Evolutionary conservation across 805 yeast genomes (phyloP), one percentile per base, ranked within the genome.

Genomic region (Wickerhamiella bombiphila): DNA sequence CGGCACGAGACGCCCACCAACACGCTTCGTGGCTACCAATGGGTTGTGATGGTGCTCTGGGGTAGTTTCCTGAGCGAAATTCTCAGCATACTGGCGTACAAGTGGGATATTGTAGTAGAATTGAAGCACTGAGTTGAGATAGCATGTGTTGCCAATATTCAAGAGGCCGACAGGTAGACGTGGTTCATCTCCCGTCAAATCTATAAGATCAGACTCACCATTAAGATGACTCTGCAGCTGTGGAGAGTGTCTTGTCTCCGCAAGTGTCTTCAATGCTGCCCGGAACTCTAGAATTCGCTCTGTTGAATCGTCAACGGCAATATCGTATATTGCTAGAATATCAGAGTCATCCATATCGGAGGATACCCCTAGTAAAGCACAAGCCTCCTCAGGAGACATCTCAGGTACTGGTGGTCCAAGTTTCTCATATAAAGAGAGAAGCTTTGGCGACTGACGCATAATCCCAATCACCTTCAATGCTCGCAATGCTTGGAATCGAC

Each of bases 131-230:
- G 97, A 88, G 55, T 91, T 88, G 56, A 91, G 64, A 49, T 86
- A 86, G 57, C 98, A 91, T 0, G 98, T 88, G 54, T 91, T 91
- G 18, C 98, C 98, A 44, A 85, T 86, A 54, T 91, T 91, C 57
- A 79, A 81, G 52, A 91, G 65, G 0, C 98, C 98, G 3, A 83
- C 81, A 0, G 98, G 98, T 72, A 88, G 25, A 20, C 15, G 33
- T 15, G 17, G 25, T 5, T 15, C 32, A 3, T 40, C 39, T 7
- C 20, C 33, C 2, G 33, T 31, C 15, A 38, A 38, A 17, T 41
- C 42, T 7, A 42, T 37, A 7, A 34, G 40, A 3, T 36, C 69
- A 0, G 85, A 76, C 0, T 25, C 32, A 21, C 94, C 93, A 0
- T 73, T 65, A 29, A 61, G 63, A 22, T 83, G 57, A 48, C 66